A percentile compares a stretch with the other conserved stretches of the same genome.
Evolutionary conservation across 306 rosid genomes (phyloP).

Genomic region (Medicago truncatula): DNA sequence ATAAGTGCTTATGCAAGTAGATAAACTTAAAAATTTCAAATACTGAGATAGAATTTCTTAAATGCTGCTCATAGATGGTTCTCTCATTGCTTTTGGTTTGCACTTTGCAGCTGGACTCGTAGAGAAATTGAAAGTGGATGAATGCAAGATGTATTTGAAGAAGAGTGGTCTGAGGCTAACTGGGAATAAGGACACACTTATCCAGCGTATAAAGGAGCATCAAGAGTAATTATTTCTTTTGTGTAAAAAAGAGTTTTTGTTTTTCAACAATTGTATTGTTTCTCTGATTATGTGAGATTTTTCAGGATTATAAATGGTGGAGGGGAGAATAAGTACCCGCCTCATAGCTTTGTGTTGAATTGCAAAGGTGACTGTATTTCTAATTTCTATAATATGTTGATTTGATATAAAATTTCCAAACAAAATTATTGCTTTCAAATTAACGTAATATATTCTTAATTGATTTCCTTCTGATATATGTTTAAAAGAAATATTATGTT

Average conservation of each 20-base stretch:
- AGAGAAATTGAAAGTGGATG: slow-evolving; percentile 76
- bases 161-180: slow-evolving; percentile 80
- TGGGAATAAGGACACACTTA: slow-evolving; percentile 73
- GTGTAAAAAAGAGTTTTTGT: background rate
- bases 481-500: too few relatives aligned
- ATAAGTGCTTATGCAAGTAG: background rate
- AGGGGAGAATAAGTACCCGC: slow-evolving; percentile 76
- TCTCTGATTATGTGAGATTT: slow-evolving; percentile 37
- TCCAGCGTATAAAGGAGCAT: slow-evolving; percentile 78
- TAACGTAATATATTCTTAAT: slow-evolving; percentile 6
- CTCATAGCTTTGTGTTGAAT: slow-evolving; percentile 67
- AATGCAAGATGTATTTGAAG: slow-evolving; percentile 78
- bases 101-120: slow-evolving; percentile 64
- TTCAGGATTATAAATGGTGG: slow-evolving; percentile 79
- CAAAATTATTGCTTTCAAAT: background rate
- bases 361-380: slow-evolving; percentile 68
- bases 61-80: slow-evolving; percentile 10
- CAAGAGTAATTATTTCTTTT: slow-evolving; percentile 58
- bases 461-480: too few relatives aligned
- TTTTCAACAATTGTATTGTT: slow-evolving; percentile 24
- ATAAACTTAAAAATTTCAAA: background rate
- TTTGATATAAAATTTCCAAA: slow-evolving; percentile 13
- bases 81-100: slow-evolving; percentile 38
- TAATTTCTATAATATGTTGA: background rate
- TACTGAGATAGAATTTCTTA: background rate